These are phyloP conservation scores for Trametes pubescens DNA, from an alignment of 1,284 basidiomycete genomes.

Conservation along the genomic window DNA sequence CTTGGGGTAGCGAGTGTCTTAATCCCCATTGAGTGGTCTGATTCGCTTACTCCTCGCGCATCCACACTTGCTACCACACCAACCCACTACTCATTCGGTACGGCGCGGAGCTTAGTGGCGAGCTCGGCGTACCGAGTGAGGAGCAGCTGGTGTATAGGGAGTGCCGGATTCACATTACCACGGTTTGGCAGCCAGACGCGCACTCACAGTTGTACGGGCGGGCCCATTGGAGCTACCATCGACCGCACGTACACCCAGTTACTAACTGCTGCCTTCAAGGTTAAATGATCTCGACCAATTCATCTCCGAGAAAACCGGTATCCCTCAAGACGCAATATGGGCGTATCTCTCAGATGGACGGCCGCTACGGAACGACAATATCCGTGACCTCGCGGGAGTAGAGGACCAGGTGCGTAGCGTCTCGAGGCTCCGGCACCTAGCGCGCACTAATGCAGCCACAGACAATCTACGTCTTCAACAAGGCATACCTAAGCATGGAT, in stretches of 20 bases:
- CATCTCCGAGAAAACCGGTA: conserved; percentile 70
- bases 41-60: too few species aligned
- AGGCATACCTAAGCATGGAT: conserved; percentile 74
- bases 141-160: too few species aligned
- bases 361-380: conserved; percentile 69
- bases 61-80: too few species aligned
- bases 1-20: too few species aligned
- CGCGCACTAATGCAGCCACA: conserved; percentile 36
- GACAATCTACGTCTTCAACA: conserved; percentile 84
- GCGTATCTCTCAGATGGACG: conserved; percentile 81
- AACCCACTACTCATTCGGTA: too few species aligned
- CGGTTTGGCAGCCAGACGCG: too few species aligned
- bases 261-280: conserved; percentile 44
- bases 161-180: too few species aligned
- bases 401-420: conserved; percentile 68
- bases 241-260: background rate
- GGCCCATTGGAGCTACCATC: too few species aligned
- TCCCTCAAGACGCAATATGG: conserved; percentile 71
- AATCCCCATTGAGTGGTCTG: too few species aligned
- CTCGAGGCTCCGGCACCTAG: conserved; percentile 16
- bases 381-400: conserved; percentile 74
- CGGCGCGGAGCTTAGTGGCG: too few species aligned
- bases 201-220: too few species aligned
- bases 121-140: too few species aligned
- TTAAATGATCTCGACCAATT: conserved; percentile 69